Base-by-base conservation (phyloP, 164 flowering plant species). In the Sextonia rubra region DNA sequence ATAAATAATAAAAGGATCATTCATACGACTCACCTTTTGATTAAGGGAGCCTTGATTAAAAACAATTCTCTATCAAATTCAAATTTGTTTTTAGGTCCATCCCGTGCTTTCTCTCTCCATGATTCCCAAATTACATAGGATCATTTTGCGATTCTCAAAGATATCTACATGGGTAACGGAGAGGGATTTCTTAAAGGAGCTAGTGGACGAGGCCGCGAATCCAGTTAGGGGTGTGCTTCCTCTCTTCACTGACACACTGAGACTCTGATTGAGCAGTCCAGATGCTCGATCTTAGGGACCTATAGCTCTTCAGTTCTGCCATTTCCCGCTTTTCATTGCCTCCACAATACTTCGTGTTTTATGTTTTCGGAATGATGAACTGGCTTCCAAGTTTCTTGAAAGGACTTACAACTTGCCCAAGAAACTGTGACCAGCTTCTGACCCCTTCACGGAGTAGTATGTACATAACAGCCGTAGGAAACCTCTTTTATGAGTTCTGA, bases 161-260 rank as follows among this genome's bases (percentile, higher is more conserved):
- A 89, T 47, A 75, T 94, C 4, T 94, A 82, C 81, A 87, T 94
- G 89, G 81, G 91, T 20, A 84, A 86, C 70, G 97, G 95, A 9
- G 98, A 91, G 79, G 97, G 98, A 44, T 76, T 94, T 73, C 91
- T n/a, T 97, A 0, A 70, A 74, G 32, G 98, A 94, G 14, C 66
- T 91, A 66, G 89, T 92, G 1, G 91, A 87, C 7, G 89, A 82
- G 78, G 73, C 61, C 26, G 88, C 98, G 32, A 71, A 66, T 25
- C 76, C 80, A 3, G 85, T 84, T 3, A 84, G 73, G 69, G 72
- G 76, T 66, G 74, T 94, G 26, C 87, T 94, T 58, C 85, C 91
- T 7, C 85, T 92, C 44, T 79, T 85, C 75, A 24, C 22, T 69
- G 75, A 0, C 86, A 88, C 27, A 85, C 91, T 2, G 87, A 82